phyloP scores from a whole-genome alignment of 2,329 filamentous ascomycete genomes.

The Aspergillus sp. region DNA sequence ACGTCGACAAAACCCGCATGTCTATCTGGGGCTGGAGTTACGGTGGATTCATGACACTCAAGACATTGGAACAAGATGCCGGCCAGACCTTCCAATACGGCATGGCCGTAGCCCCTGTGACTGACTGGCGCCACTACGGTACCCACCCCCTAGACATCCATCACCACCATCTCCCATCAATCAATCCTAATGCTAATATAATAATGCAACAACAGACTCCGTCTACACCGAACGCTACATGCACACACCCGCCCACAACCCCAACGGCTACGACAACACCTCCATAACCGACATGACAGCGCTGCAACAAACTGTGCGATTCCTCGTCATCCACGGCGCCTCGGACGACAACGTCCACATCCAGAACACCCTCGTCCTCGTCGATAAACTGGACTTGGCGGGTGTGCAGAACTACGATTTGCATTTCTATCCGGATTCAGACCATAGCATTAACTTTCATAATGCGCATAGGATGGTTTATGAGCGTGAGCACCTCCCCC shows the following conservation, averaged over 20 bases:
- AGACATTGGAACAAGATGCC: slow-evolving; percentile 88
- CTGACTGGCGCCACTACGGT: slow-evolving; percentile 92
- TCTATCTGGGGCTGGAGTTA: slow-evolving; percentile 99
- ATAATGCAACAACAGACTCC: slow-evolving; percentile 23
- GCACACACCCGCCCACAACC: slow-evolving; percentile 86
- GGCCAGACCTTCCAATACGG: slow-evolving; percentile 92
- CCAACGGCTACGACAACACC: slow-evolving; percentile 71
- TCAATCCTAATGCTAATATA: too few species aligned
- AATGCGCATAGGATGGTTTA: slow-evolving; percentile 90
- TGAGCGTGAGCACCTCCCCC: slow-evolving; percentile 66
- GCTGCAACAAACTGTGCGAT: slow-evolving; percentile 75
- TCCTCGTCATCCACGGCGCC: slow-evolving; percentile 94
- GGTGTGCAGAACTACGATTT: slow-evolving; percentile 92
- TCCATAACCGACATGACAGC: slow-evolving; percentile 74
- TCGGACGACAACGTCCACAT: slow-evolving; percentile 97
- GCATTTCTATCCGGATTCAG: slow-evolving; percentile 93
- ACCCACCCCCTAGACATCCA: too few species aligned
- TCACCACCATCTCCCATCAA: too few species aligned
- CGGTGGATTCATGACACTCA: slow-evolving; percentile 91
- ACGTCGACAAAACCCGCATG: slow-evolving; percentile 78
- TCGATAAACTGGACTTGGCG: slow-evolving; percentile 81
- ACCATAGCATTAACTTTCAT: slow-evolving; percentile 94
- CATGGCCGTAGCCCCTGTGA: slow-evolving; percentile 98
- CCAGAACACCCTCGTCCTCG: slow-evolving; percentile 84
- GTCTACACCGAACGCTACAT: slow-evolving; percentile 71